Conservation (phyloP, 2,329 filamentous ascomycete genomes). For the Scytalidium lignicola region DNA sequence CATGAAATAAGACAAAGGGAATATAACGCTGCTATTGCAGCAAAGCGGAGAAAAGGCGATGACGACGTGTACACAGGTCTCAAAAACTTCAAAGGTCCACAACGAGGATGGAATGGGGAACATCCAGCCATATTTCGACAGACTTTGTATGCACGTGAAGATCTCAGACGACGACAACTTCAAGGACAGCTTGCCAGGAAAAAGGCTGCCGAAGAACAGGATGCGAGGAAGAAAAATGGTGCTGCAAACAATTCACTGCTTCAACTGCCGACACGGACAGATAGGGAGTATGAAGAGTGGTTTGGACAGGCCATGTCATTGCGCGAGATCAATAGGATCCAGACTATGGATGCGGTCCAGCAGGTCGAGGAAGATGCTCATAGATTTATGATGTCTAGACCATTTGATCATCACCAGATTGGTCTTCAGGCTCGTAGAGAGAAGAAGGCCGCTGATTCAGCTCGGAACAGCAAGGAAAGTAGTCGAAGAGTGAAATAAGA, state of each 20-base stretch:
- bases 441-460: neutral
- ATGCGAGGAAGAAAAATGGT: neutral
- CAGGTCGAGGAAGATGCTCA: neutral
- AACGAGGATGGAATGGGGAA: conserved; percentile 9
- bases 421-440: neutral
- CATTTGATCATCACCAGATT: neutral
- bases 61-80: conserved; percentile 5
- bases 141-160: neutral
- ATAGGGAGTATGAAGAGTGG: neutral
- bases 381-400: neutral
- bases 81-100: conserved; percentile 5
- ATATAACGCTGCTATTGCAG: neutral
- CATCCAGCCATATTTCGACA: conserved; percentile 1
- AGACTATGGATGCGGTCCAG: neutral
- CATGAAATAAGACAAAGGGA: neutral
- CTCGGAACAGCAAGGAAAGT: neutral
- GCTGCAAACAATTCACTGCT: neutral
- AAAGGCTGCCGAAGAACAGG: neutral
- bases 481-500: too few species aligned
- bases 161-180: neutral
- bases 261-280: neutral
- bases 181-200: neutral
- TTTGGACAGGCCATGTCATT: neutral
- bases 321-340: neutral
- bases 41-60: conserved; percentile 3